Percentiles rank a stretch among this genome's conserved stretches.
Evolutionary conservation across 495 filamentous ascomycete species (phyloP).

Genomic region (Aspergillus kassunensis): DNA sequence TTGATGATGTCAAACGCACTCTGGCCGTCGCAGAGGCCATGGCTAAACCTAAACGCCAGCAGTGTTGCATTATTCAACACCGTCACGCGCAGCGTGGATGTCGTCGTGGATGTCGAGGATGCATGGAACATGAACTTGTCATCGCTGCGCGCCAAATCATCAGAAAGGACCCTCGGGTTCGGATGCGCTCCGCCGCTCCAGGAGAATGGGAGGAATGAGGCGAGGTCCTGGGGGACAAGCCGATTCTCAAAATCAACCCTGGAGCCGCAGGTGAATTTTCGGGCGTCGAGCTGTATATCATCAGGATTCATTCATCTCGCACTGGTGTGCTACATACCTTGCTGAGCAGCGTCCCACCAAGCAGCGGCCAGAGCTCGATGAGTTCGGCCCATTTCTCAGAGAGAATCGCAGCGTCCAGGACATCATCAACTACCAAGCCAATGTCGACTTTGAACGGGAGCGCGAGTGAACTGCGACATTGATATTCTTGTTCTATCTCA

Average conservation of each 20-base stretch:
- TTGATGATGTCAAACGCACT: neutral
- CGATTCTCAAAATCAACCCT: neutral
- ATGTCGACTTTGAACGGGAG: neutral
- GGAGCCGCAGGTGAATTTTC: neutral
- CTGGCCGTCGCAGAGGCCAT: neutral
- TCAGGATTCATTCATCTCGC: neutral
- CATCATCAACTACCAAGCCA: neutral
- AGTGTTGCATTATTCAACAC: neutral
- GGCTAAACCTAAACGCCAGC: neutral
- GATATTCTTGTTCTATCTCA: neutral
- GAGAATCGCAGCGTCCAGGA: neutral
- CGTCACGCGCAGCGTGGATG: neutral
- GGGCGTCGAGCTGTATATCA: neutral
- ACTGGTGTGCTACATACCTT: neutral
- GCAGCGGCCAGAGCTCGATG: neutral
- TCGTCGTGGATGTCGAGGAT: neutral
- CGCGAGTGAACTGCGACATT: neutral
- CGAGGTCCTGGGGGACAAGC: neutral
- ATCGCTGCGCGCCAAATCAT: neutral
- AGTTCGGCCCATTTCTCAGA: neutral
- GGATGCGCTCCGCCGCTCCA: neutral
- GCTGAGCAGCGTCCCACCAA: neutral
- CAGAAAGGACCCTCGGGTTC: neutral
- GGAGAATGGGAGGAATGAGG: neutral
- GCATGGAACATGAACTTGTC: conserved; percentile 3